Percentiles rank a stretch among this genome's conserved stretches.
Evolutionary conservation across 2,329 filamentous ascomycete species (phyloP).

Genomic region (Talaromyces sp.): DNA sequence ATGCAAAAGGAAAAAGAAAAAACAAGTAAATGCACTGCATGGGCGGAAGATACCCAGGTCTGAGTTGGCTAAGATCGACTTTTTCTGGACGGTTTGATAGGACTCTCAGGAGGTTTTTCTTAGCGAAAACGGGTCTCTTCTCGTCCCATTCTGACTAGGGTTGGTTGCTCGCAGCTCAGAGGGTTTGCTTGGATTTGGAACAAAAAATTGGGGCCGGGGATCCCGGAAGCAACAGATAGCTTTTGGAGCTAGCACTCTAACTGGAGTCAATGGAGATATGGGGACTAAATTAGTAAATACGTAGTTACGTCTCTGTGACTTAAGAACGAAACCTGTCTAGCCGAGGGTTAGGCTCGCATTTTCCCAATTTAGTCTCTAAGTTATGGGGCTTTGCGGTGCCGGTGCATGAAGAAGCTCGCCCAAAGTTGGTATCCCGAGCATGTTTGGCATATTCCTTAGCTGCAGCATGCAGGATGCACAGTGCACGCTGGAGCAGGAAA

Average conservation of each 20-base stretch:
- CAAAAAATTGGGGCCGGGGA: constrained; percentile 11
- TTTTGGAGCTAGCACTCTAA: constrained; percentile 1
- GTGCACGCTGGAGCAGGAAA: background rate
- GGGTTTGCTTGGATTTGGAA: background rate
- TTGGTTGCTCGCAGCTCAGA: background rate
- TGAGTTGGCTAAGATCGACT: constrained; percentile 5
- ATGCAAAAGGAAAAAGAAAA: constrained; percentile 1
- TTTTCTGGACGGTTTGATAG: background rate
- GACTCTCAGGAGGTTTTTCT: background rate
- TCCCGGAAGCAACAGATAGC: constrained; percentile 10
- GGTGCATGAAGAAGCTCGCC: constrained; percentile 1
- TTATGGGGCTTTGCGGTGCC: constrained; percentile 2
- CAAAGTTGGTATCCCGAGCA: background rate
- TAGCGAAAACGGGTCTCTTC: background rate
- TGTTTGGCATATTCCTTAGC: constrained; percentile 2
- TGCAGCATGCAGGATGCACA: constrained; percentile 3
- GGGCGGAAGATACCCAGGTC: background rate
- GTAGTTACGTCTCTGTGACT: background rate
- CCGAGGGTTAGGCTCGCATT: background rate
- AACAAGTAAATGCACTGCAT: background rate
- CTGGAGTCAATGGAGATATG: background rate
- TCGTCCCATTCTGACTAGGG: background rate
- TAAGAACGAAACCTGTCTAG: background rate
- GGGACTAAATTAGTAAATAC: background rate
- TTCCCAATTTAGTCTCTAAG: background rate